phyloP scores from a whole-genome alignment of 768 basidiomycete species.

The Mycena crocata region DNA sequence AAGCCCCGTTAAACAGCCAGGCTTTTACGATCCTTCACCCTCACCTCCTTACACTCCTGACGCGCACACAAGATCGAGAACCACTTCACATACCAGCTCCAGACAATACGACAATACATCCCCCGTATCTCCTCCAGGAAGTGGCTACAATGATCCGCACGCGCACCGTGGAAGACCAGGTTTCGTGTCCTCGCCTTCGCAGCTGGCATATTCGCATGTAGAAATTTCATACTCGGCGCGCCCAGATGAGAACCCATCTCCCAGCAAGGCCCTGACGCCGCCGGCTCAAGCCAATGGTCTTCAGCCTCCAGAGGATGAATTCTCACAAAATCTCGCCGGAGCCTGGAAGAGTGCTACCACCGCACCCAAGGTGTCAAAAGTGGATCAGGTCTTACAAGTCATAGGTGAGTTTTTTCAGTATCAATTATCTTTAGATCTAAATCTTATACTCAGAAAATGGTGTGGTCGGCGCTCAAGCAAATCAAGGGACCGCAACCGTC shows the following conservation, averaged over 20 bases:
- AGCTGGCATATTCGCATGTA: conserved; percentile 19
- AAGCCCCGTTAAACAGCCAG: conserved; percentile 15
- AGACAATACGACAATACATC: conserved; percentile 4
- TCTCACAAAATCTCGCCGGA: conserved; percentile 20
- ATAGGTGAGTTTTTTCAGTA: conserved; percentile 13
- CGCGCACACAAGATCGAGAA: conserved; percentile 12
- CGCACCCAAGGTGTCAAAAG: conserved; percentile 17
- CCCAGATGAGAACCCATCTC: not conserved
- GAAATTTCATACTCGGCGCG: not conserved
- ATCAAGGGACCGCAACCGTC: conserved; percentile 6
- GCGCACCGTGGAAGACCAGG: conserved; percentile 13
- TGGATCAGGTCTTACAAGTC: conserved; percentile 20
- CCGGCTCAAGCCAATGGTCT: not conserved
- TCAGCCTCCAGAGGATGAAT: conserved; percentile 21
- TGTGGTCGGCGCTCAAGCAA: not conserved
- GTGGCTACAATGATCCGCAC: conserved; percentile 13
- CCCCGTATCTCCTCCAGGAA: conserved; percentile 2
- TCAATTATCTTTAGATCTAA: not conserved
- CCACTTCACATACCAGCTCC: conserved; percentile 9
- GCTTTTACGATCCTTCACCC: conserved; percentile 4
- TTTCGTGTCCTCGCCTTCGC: conserved; percentile 25
- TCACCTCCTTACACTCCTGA: conserved; percentile 5
- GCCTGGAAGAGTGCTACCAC: conserved; percentile 28
- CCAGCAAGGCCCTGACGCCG: not conserved
- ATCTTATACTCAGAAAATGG: conserved; percentile 6